Percentiles rank a stretch among this genome's conserved stretches.
Evolutionary conservation across 2,329 filamentous ascomycete species (phyloP).

Genomic region (Arthrobotrys iridis): DNA sequence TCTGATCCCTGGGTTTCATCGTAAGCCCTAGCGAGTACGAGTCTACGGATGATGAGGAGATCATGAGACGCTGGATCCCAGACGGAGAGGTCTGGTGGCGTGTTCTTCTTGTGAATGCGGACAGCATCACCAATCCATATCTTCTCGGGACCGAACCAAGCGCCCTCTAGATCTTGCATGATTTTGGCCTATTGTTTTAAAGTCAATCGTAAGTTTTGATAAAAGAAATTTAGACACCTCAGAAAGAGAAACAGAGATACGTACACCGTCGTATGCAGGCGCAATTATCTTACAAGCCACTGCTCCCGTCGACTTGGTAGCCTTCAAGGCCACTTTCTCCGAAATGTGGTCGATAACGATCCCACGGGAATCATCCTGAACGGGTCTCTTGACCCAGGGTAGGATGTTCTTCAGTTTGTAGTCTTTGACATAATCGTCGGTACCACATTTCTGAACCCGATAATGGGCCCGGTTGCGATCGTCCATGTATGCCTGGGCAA

Average conservation of each 20-base stretch:
- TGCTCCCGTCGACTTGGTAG: not conserved
- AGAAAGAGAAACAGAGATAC: not conserved
- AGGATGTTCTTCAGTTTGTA: conserved; percentile 28
- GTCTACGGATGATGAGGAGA: conserved; percentile 21
- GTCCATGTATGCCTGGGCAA: conserved; percentile 23
- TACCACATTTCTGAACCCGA: conserved; percentile 42
- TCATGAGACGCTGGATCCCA: conserved; percentile 41
- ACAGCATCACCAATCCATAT: conserved; percentile 36
- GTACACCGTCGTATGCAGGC: conserved; percentile 11
- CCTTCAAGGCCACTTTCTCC: not conserved
- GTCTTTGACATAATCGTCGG: conserved; percentile 15
- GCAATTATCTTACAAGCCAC: not conserved
- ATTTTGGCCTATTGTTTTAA: conserved; percentile 12
- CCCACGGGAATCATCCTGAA: not conserved
- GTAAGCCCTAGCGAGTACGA: not conserved
- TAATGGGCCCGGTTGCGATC: conserved; percentile 17
- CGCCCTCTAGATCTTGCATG: conserved; percentile 2
- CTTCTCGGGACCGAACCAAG: conserved; percentile 43
- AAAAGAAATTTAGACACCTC: not conserved
- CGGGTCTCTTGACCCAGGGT: conserved; percentile 27
- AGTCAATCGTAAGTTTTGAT: not conserved
- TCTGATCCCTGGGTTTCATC: not conserved
- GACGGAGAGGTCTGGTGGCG: conserved; percentile 11
- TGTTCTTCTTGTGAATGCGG: conserved; percentile 12
- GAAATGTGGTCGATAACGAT: conserved; percentile 28